A percentile compares a stretch with the other conserved stretches of the same genome.
phyloP scores from a whole-genome alignment of 331 rosid species.

The Malus hybrid region DNA sequence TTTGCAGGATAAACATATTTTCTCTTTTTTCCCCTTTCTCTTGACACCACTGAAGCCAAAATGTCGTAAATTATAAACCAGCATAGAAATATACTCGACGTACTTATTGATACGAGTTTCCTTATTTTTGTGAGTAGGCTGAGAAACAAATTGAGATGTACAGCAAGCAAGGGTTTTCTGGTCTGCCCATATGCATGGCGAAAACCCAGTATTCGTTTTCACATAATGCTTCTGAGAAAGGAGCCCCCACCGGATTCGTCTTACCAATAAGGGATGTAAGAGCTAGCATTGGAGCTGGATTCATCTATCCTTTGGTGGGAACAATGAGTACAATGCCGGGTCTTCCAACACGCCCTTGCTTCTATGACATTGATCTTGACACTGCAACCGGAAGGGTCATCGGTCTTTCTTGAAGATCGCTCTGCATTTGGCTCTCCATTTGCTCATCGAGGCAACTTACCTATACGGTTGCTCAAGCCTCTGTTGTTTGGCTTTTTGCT shows the following conservation, averaged over 20 bases:
- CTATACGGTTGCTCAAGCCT: not conserved
- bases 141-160: constrained; percentile 91
- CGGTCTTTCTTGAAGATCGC: constrained; percentile 66
- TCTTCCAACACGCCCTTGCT: constrained; percentile 95
- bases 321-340: constrained; percentile 99
- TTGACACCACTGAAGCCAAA: not conserved
- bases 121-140: constrained; percentile 44
- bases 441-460: not conserved
- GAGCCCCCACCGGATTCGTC: constrained; percentile 79
- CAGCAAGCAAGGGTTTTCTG: constrained; percentile 85
- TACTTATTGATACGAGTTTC: not conserved
- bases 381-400: constrained; percentile 73
- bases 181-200: constrained; percentile 92
- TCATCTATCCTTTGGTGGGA: constrained; percentile 93
- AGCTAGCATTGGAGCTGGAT: constrained; percentile 96
- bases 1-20: not conserved
- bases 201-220: constrained; percentile 97
- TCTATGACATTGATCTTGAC: constrained; percentile 87
- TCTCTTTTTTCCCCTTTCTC: not conserved
- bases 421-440: not conserved
- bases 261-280: constrained; percentile 91
- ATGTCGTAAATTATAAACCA: not conserved
- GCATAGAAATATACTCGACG: not conserved
- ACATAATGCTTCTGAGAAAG: constrained; percentile 67
- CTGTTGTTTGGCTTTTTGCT: not conserved